Evolutionary conservation across 1,284 basidiomycete species (phyloP).

Genomic region (Pseudozyma thailandica): DNA sequence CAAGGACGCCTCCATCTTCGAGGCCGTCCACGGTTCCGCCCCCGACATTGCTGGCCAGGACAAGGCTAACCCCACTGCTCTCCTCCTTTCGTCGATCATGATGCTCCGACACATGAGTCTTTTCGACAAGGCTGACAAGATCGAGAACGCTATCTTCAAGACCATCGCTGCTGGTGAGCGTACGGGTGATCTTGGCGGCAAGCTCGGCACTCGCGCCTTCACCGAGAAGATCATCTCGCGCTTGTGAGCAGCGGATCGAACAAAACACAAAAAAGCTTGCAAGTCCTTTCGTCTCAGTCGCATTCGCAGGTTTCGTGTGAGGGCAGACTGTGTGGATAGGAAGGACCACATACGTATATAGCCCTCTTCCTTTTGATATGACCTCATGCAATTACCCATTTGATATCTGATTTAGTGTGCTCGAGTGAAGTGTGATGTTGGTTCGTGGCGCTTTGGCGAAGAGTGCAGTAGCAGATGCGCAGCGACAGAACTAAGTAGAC

Average conservation of each 20-base stretch:
- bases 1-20: conserved; percentile 99
- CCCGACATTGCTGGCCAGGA: conserved; percentile 76
- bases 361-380: conserved; percentile 23
- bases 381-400: conserved; percentile 26
- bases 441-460: background rate
- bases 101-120: conserved; percentile 92
- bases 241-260: conserved; percentile 18
- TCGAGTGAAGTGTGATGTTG: background rate
- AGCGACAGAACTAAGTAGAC: background rate
- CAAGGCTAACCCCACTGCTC: conserved; percentile 96
- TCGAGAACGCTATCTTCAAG: conserved; percentile 81
- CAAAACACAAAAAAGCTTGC: background rate
- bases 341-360: conserved; percentile 21
- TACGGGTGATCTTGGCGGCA: conserved; percentile 63
- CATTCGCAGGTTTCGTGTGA: background rate
- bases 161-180: conserved; percentile 62
- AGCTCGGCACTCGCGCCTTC: conserved; percentile 65
- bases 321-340: conserved; percentile 2
- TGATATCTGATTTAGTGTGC: conserved; percentile 3
- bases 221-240: conserved; percentile 61
- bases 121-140: conserved; percentile 83
- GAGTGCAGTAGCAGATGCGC: background rate
- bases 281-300: background rate
- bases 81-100: conserved; percentile 94
- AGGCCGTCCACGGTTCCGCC: conserved; percentile 89